Conservation (phyloP, 192 early-diverging fungal genomes). For the Hyaloraphidium curvatum region DNA sequence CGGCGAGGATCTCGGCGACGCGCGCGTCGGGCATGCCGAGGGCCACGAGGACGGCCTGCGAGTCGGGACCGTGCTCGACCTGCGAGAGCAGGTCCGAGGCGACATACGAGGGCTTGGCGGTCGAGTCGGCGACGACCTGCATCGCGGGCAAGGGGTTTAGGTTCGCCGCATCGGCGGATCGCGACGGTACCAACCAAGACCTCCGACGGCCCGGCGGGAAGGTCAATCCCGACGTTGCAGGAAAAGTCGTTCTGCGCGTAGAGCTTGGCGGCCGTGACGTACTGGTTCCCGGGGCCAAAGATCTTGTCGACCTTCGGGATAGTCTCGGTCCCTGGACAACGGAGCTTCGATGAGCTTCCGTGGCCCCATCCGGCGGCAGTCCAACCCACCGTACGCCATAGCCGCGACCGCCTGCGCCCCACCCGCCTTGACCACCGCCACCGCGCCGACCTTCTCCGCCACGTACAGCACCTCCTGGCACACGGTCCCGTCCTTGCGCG, state of each 20-base stretch:
- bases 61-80: constrained; percentile 93
- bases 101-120: constrained; percentile 72
- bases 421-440: constrained; percentile 75
- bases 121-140: constrained; percentile 70
- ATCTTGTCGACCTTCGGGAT: constrained; percentile 99
- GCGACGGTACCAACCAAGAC: constrained; percentile 33
- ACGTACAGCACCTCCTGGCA: constrained; percentile 96
- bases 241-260: constrained; percentile 80
- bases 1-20: constrained; percentile 50
- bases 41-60: constrained; percentile 85
- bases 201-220: constrained; percentile 99
- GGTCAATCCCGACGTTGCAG: constrained; percentile 89
- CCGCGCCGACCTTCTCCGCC: constrained; percentile 90
- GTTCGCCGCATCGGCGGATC: background rate
- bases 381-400: constrained; percentile 2
- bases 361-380: no score
- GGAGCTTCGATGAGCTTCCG: no score
- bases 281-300: constrained; percentile 98
- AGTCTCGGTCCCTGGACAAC: constrained; percentile 75
- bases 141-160: background rate
- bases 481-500: constrained; percentile 71
- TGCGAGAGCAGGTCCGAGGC: constrained; percentile 90
- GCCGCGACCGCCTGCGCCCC: constrained; percentile 71
- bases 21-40: constrained; percentile 47
- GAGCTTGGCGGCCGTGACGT: constrained; percentile 99